Base-by-base conservation (phyloP, 768 basidiomycete species). In the Auricularia sp. region DNA sequence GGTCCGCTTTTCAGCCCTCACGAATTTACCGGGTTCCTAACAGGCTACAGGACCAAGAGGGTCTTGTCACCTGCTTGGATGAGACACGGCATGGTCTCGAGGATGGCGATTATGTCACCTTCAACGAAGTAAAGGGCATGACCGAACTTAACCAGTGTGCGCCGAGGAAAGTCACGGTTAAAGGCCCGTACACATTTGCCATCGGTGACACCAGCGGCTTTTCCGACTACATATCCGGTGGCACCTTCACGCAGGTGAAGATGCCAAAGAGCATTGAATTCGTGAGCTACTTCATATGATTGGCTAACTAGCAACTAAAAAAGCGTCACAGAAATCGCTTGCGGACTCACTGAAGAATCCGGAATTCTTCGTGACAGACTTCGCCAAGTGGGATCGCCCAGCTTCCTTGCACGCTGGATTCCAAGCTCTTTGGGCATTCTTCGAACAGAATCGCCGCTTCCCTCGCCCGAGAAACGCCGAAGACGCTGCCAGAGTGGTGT, bases 21-120 rank as follows among this genome's bases (percentile, higher is more conserved):
- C 6, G 33, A 33, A 29, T 29, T 29, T 66, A 70, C 56, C 35
- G 23, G 47, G 43, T 36, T 3, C 29, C 16, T 29, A 34, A 23
- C 35, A 54, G 35, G 39, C 36, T 64, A n/a, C 66, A 96, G 93
- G 88, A 87, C 66, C 79, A 81, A 56, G 93, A 97, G 62, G 95
- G 89, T n/a, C 76, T 98, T 23, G 96, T 98, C 6, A 97, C 96
- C 11, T 97, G 94, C 73, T 78, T 98, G 65, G 97, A 99, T 69
- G 97, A 99, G 78, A 90, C 96, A 11, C 85, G 97, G 65, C 97
- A 98, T 74, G 97, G 97, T 21, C 83, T 99, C n/a, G 94, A 98
- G 74, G 97, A 98, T 73, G 97, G 97, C 16, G 93, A 98, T 72
- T 98, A 87, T 70, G 95, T 98, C 29, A 95, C 97, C 3, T 98